A percentile compares a stretch with the other conserved stretches of the same genome.
These are phyloP conservation scores for Parastagonospora avenae DNA, from an alignment of 2,329 filamentous ascomycete genomes.

Conservation along the genomic window DNA sequence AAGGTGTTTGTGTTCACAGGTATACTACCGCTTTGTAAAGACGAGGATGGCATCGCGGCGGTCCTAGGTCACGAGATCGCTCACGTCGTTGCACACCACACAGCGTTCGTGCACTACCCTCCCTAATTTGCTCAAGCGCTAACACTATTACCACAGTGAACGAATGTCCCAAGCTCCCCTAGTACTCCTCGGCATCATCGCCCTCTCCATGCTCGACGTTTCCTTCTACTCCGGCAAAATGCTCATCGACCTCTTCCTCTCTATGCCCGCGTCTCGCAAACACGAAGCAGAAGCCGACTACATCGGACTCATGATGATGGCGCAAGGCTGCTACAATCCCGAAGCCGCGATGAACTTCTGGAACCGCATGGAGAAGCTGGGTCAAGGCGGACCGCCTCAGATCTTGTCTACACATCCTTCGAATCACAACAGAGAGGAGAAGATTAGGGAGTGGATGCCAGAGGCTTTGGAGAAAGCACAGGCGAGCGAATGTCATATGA, in stretches of 20 bases:
- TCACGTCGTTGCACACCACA: constrained; percentile 61
- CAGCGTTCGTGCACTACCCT: constrained; percentile 27
- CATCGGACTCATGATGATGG: constrained; percentile 83
- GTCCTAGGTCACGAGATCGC: constrained; percentile 82
- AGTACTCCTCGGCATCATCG: constrained; percentile 45
- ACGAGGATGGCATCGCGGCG: constrained; percentile 72
- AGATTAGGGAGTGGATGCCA: constrained; percentile 64
- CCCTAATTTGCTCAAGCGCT: background rate
- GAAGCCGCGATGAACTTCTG: constrained; percentile 67
- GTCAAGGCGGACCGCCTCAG: constrained; percentile 64
- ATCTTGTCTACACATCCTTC: constrained; percentile 79
- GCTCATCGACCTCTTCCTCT: constrained; percentile 67
- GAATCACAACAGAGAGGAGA: constrained; percentile 67
- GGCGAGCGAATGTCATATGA: constrained; percentile 33
- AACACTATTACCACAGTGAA: constrained; percentile 53
- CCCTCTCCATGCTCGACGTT: constrained; percentile 48
- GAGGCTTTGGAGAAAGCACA: constrained; percentile 48
- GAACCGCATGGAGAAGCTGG: constrained; percentile 64
- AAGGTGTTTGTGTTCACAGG: constrained; percentile 82
- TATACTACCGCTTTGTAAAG: constrained; percentile 69
- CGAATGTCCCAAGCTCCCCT: constrained; percentile 56
- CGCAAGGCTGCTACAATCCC: constrained; percentile 77
- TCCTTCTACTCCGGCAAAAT: constrained; percentile 47
- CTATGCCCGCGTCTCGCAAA: constrained; percentile 68
- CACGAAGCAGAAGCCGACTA: constrained; percentile 82